Conservation (phyloP, 495 filamentous ascomycete species). For the Lasiosphaeria ovina region DNA sequence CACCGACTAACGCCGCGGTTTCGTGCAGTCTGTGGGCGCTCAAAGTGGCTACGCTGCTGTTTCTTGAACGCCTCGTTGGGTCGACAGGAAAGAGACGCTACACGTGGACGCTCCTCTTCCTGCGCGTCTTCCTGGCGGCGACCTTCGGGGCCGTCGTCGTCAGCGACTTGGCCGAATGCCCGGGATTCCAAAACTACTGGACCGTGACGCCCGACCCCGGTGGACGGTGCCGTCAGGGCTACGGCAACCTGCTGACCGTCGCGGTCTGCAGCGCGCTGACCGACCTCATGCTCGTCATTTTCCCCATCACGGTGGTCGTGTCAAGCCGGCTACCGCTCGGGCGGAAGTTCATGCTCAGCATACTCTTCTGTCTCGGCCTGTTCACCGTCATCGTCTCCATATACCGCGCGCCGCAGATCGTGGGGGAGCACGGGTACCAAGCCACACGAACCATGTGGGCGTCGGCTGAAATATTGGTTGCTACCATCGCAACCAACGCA, state of each 20-base stretch:
- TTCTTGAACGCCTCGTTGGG: slow-evolving; percentile 72
- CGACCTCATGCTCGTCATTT: slow-evolving; percentile 79
- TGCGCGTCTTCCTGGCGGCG: slow-evolving; percentile 66
- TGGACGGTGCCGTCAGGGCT: slow-evolving; percentile 74
- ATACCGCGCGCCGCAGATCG: slow-evolving; percentile 71
- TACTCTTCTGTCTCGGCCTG: slow-evolving; percentile 76
- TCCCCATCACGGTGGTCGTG: slow-evolving; percentile 84
- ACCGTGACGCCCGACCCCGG: slow-evolving; percentile 86
- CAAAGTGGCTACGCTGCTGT: slow-evolving; percentile 85
- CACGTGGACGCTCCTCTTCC: slow-evolving; percentile 59
- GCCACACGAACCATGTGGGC: slow-evolving; percentile 73
- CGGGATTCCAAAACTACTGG: slow-evolving; percentile 81
- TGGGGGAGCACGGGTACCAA: slow-evolving; percentile 60
- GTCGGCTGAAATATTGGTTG: slow-evolving; percentile 71
- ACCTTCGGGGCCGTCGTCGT: slow-evolving; percentile 79
- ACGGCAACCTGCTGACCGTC: slow-evolving; percentile 77
- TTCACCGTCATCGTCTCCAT: slow-evolving; percentile 67
- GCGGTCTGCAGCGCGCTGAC: slow-evolving; percentile 77
- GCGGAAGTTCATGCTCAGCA: slow-evolving; percentile 59
- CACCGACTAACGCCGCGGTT: neutral
- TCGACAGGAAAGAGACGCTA: slow-evolving; percentile 65
- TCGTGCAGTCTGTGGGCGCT: slow-evolving; percentile 76
- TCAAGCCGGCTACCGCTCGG: slow-evolving; percentile 62
- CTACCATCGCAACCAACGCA: slow-evolving; percentile 71
- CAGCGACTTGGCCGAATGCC: slow-evolving; percentile 79